Percentiles rank a stretch among this genome's conserved stretches.
Conservation (phyloP, 257 asterid genomes). For the Nicotiana paniculata region DNA sequence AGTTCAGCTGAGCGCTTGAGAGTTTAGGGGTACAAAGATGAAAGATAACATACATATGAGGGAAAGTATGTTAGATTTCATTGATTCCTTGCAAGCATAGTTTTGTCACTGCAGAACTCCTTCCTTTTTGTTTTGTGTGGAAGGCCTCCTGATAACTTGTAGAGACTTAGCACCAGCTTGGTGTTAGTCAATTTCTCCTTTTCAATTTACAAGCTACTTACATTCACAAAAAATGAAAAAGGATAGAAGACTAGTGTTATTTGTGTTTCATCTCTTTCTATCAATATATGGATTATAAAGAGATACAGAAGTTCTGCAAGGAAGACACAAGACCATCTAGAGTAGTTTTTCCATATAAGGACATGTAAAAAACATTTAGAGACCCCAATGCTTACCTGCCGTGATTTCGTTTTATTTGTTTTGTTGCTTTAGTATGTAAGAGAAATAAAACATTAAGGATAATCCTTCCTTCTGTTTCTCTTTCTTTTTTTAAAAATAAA, state of each 20-base stretch:
- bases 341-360: background rate
- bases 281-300: background rate
- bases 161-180: background rate
- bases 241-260: background rate
- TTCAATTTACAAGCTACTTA: background rate
- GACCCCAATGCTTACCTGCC: background rate
- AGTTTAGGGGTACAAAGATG: background rate
- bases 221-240: too few relatives aligned
- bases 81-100: background rate
- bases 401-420: background rate
- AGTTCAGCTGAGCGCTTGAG: background rate
- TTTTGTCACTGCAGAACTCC: background rate
- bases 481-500: background rate
- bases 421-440: background rate
- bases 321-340: background rate
- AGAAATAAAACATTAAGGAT: background rate
- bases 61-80: background rate
- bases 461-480: background rate
- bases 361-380: background rate
- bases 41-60: background rate
- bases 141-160: background rate
- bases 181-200: background rate
- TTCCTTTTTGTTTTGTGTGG: background rate
- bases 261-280: background rate
- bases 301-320: background rate